A percentile compares a stretch with the other conserved stretches of the same genome.
Conservation (phyloP, 192 early-diverging fungal genomes). For the Linnemannia zychae region DNA sequence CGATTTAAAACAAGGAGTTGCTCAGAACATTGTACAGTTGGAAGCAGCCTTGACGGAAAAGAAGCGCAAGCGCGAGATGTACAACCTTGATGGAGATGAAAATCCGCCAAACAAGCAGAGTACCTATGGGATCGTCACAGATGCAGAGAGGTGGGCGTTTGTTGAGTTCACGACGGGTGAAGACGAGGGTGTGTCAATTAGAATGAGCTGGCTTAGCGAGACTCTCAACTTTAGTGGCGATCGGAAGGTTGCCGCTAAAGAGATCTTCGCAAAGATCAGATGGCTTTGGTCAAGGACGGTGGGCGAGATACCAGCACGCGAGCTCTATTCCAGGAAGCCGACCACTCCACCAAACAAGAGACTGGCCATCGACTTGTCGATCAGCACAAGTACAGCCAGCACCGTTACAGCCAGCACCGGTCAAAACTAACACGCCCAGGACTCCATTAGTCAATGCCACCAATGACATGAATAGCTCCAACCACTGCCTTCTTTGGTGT, state of each 20-base stretch:
- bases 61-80: slow-evolving; percentile 6
- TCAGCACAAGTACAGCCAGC: too few species aligned
- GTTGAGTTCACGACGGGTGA: slow-evolving; percentile 20
- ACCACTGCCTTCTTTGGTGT: too few species aligned
- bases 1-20: not conserved
- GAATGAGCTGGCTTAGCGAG: not conserved
- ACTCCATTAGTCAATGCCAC: too few species aligned
- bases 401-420: too few species aligned
- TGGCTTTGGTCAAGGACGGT: slow-evolving; percentile 39
- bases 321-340: not conserved
- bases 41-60: slow-evolving; percentile 12
- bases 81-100: not conserved
- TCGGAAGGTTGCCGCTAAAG: slow-evolving; percentile 8
- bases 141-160: not conserved
- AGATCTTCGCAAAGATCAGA: slow-evolving; percentile 9
- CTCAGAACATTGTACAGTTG: slow-evolving; percentile 34
- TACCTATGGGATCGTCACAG: slow-evolving; percentile 14
- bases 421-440: too few species aligned
- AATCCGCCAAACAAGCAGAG: not conserved
- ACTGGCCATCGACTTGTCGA: too few species aligned
- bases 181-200: slow-evolving; percentile 1
- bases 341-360: too few species aligned
- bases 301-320: slow-evolving; percentile 22
- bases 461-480: too few species aligned
- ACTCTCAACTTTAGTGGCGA: not conserved